phyloP scores from a whole-genome alignment of 2,329 filamentous ascomycete species.

The Trichoderma afroharzianum region DNA sequence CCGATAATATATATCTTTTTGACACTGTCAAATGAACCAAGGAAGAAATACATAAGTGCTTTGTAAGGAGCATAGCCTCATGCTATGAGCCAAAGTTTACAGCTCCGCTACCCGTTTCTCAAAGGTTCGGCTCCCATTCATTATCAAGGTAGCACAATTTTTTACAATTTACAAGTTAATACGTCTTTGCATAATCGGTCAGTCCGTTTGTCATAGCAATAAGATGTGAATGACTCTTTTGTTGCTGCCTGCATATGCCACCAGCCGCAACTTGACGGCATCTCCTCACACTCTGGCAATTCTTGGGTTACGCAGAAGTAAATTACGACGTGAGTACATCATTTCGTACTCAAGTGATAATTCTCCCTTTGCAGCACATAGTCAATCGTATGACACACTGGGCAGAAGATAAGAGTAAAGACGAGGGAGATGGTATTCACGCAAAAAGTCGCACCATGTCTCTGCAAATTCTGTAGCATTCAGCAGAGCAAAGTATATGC shows the following conservation, averaged over 20 bases:
- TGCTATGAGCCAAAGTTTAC: not conserved
- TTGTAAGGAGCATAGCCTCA: not conserved
- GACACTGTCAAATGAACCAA: not conserved
- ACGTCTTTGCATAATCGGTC: not conserved
- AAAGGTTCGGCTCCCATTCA: not conserved
- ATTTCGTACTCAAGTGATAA: not conserved
- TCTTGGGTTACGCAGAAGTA: not conserved
- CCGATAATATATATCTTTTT: not conserved
- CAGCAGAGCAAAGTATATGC: too few species aligned
- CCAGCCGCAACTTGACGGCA: not conserved
- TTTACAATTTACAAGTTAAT: not conserved
- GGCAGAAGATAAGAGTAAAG: not conserved
- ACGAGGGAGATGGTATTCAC: not conserved
- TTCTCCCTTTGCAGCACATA: not conserved
- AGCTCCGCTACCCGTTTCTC: not conserved
- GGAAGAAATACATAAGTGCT: not conserved
- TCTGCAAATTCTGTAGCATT: too few species aligned
- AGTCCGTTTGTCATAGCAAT: not conserved
- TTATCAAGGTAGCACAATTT: not conserved
- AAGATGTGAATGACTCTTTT: not conserved
- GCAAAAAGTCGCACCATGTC: not conserved
- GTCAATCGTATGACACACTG: not conserved
- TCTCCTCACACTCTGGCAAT: not conserved
- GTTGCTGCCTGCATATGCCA: not conserved
- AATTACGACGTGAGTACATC: not conserved